A percentile compares a stretch with the other conserved stretches of the same genome.
Evolutionary conservation across 441 rosid species (phyloP).

Genomic region (Breynia disticha): DNA sequence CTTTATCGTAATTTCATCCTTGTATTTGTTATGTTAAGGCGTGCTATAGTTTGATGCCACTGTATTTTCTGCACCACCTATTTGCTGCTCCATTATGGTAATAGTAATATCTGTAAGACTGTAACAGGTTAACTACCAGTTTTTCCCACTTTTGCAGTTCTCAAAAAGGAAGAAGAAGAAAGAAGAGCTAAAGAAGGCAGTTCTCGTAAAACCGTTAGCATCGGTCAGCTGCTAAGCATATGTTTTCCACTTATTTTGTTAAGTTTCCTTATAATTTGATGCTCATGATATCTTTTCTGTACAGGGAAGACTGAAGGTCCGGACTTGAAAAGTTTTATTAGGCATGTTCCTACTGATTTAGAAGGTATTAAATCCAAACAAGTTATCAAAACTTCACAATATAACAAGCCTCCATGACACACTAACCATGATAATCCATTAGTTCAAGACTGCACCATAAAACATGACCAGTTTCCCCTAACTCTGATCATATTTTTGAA

Average conservation of each 20-base stretch:
- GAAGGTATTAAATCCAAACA: slow-evolving; percentile 37
- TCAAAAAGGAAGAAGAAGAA: slow-evolving; percentile 85
- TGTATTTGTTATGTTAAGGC: too few relatives aligned
- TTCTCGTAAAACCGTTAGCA: slow-evolving; percentile 28
- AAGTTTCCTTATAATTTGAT: slow-evolving; percentile 6
- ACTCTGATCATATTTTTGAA: neutral
- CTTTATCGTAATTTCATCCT: too few relatives aligned
- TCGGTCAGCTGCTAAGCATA: slow-evolving; percentile 26
- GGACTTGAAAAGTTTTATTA: slow-evolving; percentile 76
- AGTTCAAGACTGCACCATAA: neutral
- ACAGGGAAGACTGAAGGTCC: slow-evolving; percentile 72
- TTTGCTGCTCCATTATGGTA: neutral
- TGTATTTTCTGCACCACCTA: neutral
- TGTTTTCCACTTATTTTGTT: neutral
- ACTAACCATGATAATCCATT: too few relatives aligned
- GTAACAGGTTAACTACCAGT: slow-evolving; percentile 1
- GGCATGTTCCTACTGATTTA: slow-evolving; percentile 53
- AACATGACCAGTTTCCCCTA: too few relatives aligned
- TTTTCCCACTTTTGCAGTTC: slow-evolving; percentile 30
- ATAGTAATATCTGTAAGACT: slow-evolving; percentile 2
- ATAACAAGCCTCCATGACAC: neutral
- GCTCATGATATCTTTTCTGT: slow-evolving; percentile 5
- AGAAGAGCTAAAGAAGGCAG: slow-evolving; percentile 61
- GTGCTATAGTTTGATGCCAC: too few relatives aligned
- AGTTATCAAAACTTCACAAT: neutral